Percentiles rank a stretch among this genome's conserved stretches.
phyloP scores from a whole-genome alignment of 208 protist genomes.

The Trichomonas gallinae region DNA sequence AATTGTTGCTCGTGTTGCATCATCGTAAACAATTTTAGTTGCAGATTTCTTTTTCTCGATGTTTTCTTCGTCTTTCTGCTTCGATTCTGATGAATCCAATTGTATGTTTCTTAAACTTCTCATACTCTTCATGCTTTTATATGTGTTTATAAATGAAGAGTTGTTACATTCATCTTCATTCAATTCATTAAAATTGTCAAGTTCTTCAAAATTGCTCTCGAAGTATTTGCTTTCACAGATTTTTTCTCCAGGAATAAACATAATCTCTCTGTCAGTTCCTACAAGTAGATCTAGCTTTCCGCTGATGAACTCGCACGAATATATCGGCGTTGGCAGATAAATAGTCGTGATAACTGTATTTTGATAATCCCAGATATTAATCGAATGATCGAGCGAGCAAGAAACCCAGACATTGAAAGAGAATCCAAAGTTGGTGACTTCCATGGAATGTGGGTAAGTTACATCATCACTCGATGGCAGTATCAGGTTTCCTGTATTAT shows the following conservation, averaged over 20 bases:
- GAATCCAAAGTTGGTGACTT: background rate
- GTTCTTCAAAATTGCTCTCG: background rate
- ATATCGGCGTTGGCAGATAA: background rate
- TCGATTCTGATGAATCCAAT: background rate
- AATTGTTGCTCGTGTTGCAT: background rate
- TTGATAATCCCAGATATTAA: background rate
- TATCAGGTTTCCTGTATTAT: background rate
- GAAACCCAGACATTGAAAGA: background rate
- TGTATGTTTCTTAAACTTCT: background rate
- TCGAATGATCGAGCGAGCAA: background rate
- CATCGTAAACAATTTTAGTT: background rate
- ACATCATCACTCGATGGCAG: background rate
- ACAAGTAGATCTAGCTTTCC: background rate
- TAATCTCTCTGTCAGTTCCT: background rate
- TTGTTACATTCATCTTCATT: background rate
- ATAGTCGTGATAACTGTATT: background rate
- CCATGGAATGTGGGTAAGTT: background rate
- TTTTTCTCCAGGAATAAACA: background rate
- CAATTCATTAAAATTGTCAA: background rate
- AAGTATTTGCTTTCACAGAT: background rate
- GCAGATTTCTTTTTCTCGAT: background rate
- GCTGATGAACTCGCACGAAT: background rate
- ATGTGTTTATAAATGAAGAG: background rate
- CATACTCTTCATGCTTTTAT: background rate
- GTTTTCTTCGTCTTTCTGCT: background rate